phyloP scores from a whole-genome alignment of 2,329 filamentous ascomycete genomes.

The Venturiaceae sp. region DNA sequence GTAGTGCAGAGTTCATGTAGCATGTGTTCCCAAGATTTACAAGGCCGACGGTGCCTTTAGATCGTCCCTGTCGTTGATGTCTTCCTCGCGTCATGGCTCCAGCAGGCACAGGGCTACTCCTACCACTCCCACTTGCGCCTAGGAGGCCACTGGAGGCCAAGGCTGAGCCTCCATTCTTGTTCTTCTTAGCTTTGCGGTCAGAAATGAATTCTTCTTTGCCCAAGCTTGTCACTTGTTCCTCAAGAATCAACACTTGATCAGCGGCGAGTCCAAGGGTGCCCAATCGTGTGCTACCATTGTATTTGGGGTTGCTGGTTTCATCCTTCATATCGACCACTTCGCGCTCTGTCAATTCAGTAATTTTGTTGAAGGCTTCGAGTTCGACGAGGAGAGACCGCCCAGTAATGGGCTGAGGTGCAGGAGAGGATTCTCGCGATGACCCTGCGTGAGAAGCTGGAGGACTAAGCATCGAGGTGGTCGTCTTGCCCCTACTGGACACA shows the following conservation, averaged over 20 bases:
- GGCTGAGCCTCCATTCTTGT: slow-evolving; percentile 38
- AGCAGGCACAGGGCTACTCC: slow-evolving; percentile 56
- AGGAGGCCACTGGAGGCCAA: slow-evolving; percentile 21
- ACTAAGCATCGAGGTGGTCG: slow-evolving; percentile 24
- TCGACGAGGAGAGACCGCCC: slow-evolving; percentile 46
- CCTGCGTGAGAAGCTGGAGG: slow-evolving; percentile 26
- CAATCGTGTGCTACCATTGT: slow-evolving; percentile 64
- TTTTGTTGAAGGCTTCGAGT: slow-evolving; percentile 49
- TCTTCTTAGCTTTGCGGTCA: slow-evolving; percentile 33
- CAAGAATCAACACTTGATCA: slow-evolving; percentile 70
- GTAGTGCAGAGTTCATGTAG: slow-evolving; percentile 97
- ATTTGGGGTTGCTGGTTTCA: slow-evolving; percentile 61
- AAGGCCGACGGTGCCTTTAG: slow-evolving; percentile 60
- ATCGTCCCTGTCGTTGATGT: slow-evolving; percentile 50
- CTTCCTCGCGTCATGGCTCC: slow-evolving; percentile 62
- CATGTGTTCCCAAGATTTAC: slow-evolving; percentile 93
- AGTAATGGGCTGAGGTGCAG: slow-evolving; percentile 32
- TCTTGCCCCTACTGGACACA: slow-evolving; percentile 17
- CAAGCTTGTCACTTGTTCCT: slow-evolving; percentile 32
- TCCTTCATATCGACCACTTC: slow-evolving; percentile 58
- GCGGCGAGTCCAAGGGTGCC: slow-evolving; percentile 58
- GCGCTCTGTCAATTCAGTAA: slow-evolving; percentile 54
- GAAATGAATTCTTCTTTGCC: slow-evolving; percentile 34
- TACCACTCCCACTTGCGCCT: slow-evolving; percentile 40
- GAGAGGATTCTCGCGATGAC: slow-evolving; percentile 31